Conservation (phyloP, 1,284 basidiomycete species). For the Trametes hirsuta region DNA sequence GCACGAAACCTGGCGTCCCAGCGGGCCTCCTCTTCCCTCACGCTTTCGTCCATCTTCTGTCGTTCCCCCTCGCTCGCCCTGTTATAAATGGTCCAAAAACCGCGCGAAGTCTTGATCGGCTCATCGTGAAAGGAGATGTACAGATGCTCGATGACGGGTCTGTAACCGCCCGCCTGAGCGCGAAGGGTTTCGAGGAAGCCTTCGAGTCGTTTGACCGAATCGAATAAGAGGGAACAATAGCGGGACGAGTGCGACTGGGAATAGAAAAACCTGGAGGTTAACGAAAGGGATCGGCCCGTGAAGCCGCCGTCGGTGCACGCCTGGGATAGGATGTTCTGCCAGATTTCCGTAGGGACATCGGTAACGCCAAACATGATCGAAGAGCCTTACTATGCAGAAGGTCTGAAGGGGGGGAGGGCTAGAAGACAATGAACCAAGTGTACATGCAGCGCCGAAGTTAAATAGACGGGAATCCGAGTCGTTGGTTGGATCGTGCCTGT, state of each 20-base stretch:
- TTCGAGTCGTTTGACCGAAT: not conserved
- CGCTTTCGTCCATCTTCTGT: not conserved
- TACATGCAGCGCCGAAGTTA: no score
- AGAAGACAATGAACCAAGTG: no score
- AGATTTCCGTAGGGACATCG: conserved; percentile 10
- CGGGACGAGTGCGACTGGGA: not conserved
- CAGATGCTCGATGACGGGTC: no score
- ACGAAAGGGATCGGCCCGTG: conserved; percentile 12
- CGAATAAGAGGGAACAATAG: conserved; percentile 3
- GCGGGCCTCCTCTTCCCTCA: not conserved
- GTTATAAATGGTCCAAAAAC: not conserved
- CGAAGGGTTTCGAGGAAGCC: no score
- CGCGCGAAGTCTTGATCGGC: not conserved
- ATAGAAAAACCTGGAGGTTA: conserved; percentile 12
- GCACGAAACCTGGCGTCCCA: conserved; percentile 2
- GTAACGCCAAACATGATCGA: not conserved
- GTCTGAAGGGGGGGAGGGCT: no score
- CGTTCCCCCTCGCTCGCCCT: not conserved
- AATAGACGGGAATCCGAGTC: no score
- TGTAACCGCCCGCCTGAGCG: no score
- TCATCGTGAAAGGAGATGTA: not conserved
- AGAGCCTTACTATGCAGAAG: no score
- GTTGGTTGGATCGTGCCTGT: no score
- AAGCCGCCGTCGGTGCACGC: conserved; percentile 13
- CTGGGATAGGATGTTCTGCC: not conserved